Base-by-base conservation (phyloP, 768 basidiomycete species). In the Suillus clintonianus region DNA sequence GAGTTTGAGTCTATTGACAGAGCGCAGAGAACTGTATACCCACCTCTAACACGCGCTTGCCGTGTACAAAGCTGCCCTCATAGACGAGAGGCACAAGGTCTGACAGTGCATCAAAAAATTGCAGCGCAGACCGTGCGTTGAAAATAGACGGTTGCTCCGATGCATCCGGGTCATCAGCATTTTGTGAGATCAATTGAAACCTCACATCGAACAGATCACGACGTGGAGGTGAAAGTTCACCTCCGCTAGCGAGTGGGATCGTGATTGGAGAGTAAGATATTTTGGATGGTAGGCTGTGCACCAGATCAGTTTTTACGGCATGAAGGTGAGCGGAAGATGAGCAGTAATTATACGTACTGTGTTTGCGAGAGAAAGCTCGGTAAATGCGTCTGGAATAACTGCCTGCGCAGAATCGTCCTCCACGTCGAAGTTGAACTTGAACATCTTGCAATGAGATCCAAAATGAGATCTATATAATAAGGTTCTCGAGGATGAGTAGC, bases 121-220 rank as follows among this genome's bases (percentile, higher is more conserved):
- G 80, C 0, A 90, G 78, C 0, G 83, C 83, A 0, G 78, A 75
- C 51, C 72, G 64, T 24, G 54, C 34, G 45, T 41, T 51, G 27
- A 53, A 37, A 34, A 58, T 48, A 36, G 62, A 64, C 27, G 67
- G 64, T 27, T 71, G 71, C 3, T 67, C 68, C 5, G 71, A 70
- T 19, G 67, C 68, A 2, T 68, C 68, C 53, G 77, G 77, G 30
- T 73, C 76, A 24, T 70, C 77, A 6, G 75, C 77, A 36, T 74
- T 77, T 62, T 88, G 84, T 3, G 90, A 84, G 48, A 95, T 91
- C 32, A 97, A 79, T 73, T 99, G 96, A 74, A 97, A 97, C n/a
- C 95, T 87, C 0, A 92, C 96, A 76, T 99, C 97, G 71, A 94
- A 98, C 6, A 99, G 81, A 76, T 99, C 97, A 63, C 97, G 83